These are phyloP conservation scores for Stemphylium beticola DNA, from an alignment of 2,329 filamentous ascomycete species.

Conservation along the genomic window DNA sequence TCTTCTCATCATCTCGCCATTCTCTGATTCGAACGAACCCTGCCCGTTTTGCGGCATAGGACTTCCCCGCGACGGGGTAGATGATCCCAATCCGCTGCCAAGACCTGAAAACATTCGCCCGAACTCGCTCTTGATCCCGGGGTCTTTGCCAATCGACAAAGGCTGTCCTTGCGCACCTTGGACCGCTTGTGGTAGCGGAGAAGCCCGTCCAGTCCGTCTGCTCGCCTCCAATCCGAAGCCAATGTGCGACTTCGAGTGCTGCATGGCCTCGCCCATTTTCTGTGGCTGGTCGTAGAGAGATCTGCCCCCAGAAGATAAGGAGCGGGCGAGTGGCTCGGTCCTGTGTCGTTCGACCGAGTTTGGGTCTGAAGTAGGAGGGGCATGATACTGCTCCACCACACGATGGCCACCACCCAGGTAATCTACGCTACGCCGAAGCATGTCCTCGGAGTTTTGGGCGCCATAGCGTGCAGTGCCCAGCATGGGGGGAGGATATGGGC, in stretches of 20 bases:
- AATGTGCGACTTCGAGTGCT: conserved; percentile 71
- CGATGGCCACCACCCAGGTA: conserved; percentile 41
- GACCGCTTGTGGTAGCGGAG: conserved; percentile 89
- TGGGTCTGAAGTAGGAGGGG: conserved; percentile 48
- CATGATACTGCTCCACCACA: conserved; percentile 48
- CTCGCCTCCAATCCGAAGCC: conserved; percentile 74
- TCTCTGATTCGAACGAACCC: conserved; percentile 37
- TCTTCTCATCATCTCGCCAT: conserved; percentile 39
- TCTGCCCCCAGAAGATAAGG: conserved; percentile 42
- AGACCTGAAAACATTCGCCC: conserved; percentile 96
- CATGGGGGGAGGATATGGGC: conserved; percentile 36
- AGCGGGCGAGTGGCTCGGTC: conserved; percentile 43
- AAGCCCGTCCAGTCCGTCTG: conserved; percentile 81
- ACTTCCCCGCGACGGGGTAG: conserved; percentile 61
- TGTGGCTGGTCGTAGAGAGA: conserved; percentile 48
- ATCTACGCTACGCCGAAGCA: conserved; percentile 44
- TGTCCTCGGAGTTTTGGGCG: conserved; percentile 34
- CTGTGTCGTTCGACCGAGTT: conserved; percentile 42
- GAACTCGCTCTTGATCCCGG: conserved; percentile 92
- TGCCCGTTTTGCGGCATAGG: conserved; percentile 51
- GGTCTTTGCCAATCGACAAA: conserved; percentile 78
- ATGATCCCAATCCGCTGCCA: conserved; percentile 68
- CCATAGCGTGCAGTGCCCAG: conserved; percentile 32
- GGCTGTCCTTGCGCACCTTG: conserved; percentile 87
- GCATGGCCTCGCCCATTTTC: conserved; percentile 60